phyloP scores from a whole-genome alignment of 228 moss, liverwort and hornwort genomes.

The Sphagnum fallax region DNA sequence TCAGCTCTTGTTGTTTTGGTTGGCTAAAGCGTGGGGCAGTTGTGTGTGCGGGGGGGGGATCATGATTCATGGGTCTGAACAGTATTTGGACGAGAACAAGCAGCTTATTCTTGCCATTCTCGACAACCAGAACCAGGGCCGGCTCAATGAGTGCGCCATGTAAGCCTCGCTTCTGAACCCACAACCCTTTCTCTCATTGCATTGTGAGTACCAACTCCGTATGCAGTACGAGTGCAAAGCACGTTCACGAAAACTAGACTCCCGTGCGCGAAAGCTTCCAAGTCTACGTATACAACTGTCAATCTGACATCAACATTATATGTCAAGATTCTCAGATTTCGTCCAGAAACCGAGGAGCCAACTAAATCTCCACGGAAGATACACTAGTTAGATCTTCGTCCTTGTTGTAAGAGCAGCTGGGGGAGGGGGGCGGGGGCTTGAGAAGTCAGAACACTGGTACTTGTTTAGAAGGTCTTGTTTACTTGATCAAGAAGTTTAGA shows the following conservation, averaged over 20 bases:
- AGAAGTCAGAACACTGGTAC: not conserved
- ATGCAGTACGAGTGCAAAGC: no score
- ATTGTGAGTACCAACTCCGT: not conserved
- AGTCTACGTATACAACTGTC: not conserved
- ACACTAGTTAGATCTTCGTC: not conserved
- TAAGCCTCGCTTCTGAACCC: constrained; percentile 14
- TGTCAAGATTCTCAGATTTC: no score
- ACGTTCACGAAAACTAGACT: no score
- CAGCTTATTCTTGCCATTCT: constrained; percentile 61
- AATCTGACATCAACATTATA: not conserved
- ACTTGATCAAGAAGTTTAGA: no score
- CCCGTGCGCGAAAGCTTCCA: not conserved
- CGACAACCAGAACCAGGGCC: constrained; percentile 48
- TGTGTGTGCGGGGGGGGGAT: constrained; percentile 1
- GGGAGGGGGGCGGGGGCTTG: not conserved
- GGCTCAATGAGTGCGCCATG: constrained; percentile 50
- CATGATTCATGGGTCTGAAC: not conserved
- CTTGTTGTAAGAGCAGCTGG: not conserved
- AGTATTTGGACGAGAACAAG: constrained; percentile 66
- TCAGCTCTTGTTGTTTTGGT: not conserved
- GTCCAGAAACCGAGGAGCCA: not conserved
- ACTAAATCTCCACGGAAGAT: not conserved
- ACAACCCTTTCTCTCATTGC: not conserved
- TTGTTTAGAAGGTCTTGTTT: not conserved
- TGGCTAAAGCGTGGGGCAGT: not conserved